Evolutionary conservation across 352 stramenopile genomes (phyloP).

Genomic region (Pythium aphanidermatum): DNA sequence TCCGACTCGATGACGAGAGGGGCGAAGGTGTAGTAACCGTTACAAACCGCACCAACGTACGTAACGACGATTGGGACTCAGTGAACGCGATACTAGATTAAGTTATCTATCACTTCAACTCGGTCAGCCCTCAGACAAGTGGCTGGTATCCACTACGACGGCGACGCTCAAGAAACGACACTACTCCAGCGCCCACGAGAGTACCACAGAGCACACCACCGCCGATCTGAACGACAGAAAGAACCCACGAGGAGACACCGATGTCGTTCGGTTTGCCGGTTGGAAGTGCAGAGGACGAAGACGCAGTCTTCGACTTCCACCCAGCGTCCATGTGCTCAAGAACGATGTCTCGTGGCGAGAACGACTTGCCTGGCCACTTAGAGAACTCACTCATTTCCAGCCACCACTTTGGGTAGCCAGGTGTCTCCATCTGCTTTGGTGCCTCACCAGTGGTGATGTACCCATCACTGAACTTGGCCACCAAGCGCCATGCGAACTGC

Average conservation of each 20-base stretch:
- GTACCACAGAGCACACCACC: conserved; percentile 12
- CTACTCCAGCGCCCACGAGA: conserved; percentile 6
- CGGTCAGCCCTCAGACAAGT: conserved; percentile 6
- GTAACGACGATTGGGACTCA: too few relatives aligned
- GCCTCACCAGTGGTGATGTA: conserved; percentile 49
- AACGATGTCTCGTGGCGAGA: conserved; percentile 20
- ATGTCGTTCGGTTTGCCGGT: too few relatives aligned
- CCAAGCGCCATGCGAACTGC: conserved; percentile 43
- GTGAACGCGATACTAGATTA: too few relatives aligned
- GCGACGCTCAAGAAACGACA: conserved; percentile 16
- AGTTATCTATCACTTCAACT: too few relatives aligned
- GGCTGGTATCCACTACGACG: conserved; percentile 16
- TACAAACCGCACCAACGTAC: too few relatives aligned
- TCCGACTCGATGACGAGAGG: too few relatives aligned
- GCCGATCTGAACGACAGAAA: conserved; percentile 9
- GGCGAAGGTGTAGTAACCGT: too few relatives aligned
- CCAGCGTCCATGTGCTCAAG: conserved; percentile 12
- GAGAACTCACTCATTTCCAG: conserved; percentile 30
- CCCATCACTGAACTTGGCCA: conserved; percentile 47
- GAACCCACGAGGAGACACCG: conserved; percentile 2
- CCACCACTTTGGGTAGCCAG: conserved; percentile 48
- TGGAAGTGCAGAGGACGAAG: neutral
- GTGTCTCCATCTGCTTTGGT: conserved; percentile 30
- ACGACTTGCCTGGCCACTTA: conserved; percentile 42
- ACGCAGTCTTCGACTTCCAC: conserved; percentile 3